Base-by-base conservation (phyloP, 2,329 filamentous ascomycete species). In the Talaromyces sp. region DNA sequence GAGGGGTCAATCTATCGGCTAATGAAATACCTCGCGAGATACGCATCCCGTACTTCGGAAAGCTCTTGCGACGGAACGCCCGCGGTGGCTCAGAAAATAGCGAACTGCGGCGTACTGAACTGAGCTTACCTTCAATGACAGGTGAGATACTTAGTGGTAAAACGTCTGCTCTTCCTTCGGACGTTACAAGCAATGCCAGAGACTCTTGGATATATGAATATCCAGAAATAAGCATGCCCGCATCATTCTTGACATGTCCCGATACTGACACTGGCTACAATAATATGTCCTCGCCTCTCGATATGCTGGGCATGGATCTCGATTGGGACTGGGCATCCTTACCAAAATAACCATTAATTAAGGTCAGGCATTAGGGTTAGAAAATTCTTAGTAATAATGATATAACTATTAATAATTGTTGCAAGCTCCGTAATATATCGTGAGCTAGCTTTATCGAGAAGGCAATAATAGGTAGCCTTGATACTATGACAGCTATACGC, bases 241-340 rank as follows among this genome's bases (percentile, higher is more conserved):
- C 27, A 54, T n/a, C 51, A 2, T 54, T 31, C n/a, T 2, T 34
- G 27, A n/a, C 51, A 34, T 25, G 13, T 34, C 29, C 51, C 19
- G 51, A 34, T 17, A 5, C 11, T 56, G n/a, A n/a, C n/a, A n/a
- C n/a, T n/a, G n/a, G n/a, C n/a, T n/a, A n/a, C n/a, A 17, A 56
- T 34, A 34, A 56, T 31, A 29, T 56, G 51, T n/a, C n/a, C n/a
- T n/a, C n/a, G n/a, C n/a, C n/a, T n/a, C 51, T 56, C 25, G 51
- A 56, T 19, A 56, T 36, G 29, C 51, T 56, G 17, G 51, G 13
- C 4, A 56, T 56, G 51, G 51, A 56, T 56, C 51, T 56, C 51
- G 51, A 56, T 56, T 56, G 51, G 51, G 29, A 56, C 51, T 56
- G 51, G 51, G 51, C 51, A 56, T 47, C n/a, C 25, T 56, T 56